phyloP scores from a whole-genome alignment of 805 yeast species.

The Metschnikowia henanensis region DNA sequence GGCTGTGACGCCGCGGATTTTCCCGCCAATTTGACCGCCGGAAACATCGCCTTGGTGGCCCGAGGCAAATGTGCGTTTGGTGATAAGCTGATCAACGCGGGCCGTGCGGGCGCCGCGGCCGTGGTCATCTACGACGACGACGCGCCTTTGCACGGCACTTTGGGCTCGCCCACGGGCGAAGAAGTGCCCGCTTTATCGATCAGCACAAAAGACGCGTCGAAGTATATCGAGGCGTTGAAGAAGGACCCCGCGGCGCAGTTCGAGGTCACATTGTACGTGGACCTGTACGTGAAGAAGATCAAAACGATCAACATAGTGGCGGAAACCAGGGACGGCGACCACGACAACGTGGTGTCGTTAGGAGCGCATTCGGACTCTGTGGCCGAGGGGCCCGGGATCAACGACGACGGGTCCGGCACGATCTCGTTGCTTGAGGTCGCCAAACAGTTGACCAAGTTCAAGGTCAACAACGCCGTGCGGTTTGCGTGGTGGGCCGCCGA shows the following conservation, averaged over 20 bases:
- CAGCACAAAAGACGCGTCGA: conserved; percentile 54
- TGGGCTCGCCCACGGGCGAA: conserved; percentile 64
- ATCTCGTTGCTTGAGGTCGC: conserved; percentile 86
- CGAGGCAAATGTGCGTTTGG: conserved; percentile 90
- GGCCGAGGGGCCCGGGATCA: conserved; percentile 90
- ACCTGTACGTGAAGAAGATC: conserved; percentile 65
- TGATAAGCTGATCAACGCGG: conserved; percentile 74
- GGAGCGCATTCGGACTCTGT: conserved; percentile 97
- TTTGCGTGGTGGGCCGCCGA: conserved; percentile 99
- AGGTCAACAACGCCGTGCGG: conserved; percentile 82
- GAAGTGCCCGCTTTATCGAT: conserved; percentile 76
- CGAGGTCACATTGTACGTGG: conserved; percentile 55
- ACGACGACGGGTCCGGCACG: conserved; percentile 94
- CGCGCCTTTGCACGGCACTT: conserved; percentile 63
- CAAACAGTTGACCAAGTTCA: conserved; percentile 70
- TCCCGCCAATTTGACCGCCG: conserved; percentile 41
- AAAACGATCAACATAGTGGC: conserved; percentile 81
- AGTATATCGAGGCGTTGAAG: conserved; percentile 42
- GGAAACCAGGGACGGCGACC: conserved; percentile 81
- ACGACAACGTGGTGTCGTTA: conserved; percentile 79
- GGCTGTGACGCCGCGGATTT: conserved; percentile 77
- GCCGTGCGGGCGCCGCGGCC: conserved; percentile 71
- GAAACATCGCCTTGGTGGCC: conserved; percentile 66
- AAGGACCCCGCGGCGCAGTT: conserved; percentile 29
- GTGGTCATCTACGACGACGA: conserved; percentile 67